Conservation (phyloP, 306 rosid genomes). For the Oxytropis ochrocephala region DNA sequence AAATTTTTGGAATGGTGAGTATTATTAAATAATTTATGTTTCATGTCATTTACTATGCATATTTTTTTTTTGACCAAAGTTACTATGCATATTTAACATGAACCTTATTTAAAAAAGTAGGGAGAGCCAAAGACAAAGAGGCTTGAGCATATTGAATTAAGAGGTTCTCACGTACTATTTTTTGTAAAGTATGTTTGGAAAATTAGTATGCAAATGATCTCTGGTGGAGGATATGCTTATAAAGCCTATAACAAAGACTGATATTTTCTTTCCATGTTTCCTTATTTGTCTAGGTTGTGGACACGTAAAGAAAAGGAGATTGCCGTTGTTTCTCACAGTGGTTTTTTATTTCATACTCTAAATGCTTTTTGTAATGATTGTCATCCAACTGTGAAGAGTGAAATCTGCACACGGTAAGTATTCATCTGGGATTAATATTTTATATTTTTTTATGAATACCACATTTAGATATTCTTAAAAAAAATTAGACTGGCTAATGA, state of each 20-base stretch:
- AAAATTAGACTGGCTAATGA: neutral
- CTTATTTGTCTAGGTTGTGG: constrained; percentile 67
- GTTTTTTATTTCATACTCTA: constrained; percentile 59
- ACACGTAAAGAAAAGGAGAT: constrained; percentile 87
- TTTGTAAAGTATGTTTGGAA: neutral
- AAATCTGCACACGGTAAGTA: constrained; percentile 67
- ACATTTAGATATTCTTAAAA: neutral
- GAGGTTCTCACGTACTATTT: neutral
- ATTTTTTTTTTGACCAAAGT: no score
- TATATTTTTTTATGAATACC: neutral
- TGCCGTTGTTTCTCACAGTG: constrained; percentile 77
- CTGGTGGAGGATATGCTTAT: constrained; percentile 5
- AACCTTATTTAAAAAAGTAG: neutral
- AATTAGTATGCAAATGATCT: neutral
- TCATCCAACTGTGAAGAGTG: constrained; percentile 63
- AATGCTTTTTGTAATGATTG: constrained; percentile 79
- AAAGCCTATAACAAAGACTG: neutral
- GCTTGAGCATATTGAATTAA: neutral
- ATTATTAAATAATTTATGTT: neutral
- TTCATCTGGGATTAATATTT: neutral
- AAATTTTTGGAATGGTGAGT: constrained; percentile 74
- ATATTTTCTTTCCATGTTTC: neutral
- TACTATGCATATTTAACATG: neutral
- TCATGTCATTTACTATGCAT: no score
- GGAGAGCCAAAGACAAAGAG: neutral